Base-by-base conservation (phyloP, 2,329 filamentous ascomycete species). In the Aspergillus novofumigatus region DNA sequence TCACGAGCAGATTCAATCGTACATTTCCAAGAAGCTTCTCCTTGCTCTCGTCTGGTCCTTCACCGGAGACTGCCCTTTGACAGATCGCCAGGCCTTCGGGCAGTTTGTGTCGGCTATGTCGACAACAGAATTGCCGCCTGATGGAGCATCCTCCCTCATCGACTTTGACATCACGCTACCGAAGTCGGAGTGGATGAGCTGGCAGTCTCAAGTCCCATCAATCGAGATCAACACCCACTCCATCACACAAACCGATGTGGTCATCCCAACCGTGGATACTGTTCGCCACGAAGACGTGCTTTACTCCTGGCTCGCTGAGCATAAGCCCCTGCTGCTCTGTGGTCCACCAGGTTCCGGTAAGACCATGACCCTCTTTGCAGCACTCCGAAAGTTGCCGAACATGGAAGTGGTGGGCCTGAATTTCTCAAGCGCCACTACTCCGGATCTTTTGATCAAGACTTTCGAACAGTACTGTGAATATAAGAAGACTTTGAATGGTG, bases 381-480 rank as follows among this genome's bases (percentile, higher is more conserved):
- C 94, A 35, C 85, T 99, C 54, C 88, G 94, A 62, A 99, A 99
- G 76, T 81, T 99, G 57, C 93, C 93, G 3, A 97, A 97, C 72
- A 97, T 99, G 92, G 94, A 99, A 76, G 92, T 97, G 57, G 95
- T 99, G 32, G 94, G 94, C 51, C 90, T 99, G 72, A 99, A 99
- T 77, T 99, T 99, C 75, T 99, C 95, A 4, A 99, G 94, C 67
- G 95, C 94, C 1, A 99, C 95, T 0, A 99, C 94, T 0, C 95
- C 94, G 0, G 95, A 99, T 74, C 85, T 99, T 28, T 84, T 99
- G 60, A 92, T 99, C 80, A 99, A 99, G 82, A 99, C 95, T 0
- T 96, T 99, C 65, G 94, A 99, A 77, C 95, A 99, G 73, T 97
- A 99, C 75, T 99, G 94, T 77, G 94, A 99, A 76, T 99, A 99